A percentile compares a stretch with the other conserved stretches of the same genome.
Evolutionary conservation across 2,329 filamentous ascomycete species (phyloP).

Genomic region (Blastomyces silverae): DNA sequence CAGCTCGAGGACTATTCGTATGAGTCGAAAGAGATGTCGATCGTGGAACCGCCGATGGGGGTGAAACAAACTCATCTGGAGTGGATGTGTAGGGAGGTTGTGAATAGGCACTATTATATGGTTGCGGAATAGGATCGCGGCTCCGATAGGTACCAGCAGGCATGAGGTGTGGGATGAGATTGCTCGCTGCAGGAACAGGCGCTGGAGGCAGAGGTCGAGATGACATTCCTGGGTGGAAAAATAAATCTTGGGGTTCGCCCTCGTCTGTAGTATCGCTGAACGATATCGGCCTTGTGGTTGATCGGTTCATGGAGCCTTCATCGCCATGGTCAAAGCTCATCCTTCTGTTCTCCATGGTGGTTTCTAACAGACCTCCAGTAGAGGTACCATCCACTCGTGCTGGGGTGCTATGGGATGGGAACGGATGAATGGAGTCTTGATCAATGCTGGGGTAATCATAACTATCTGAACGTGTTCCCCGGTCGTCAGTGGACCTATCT

Average conservation of each 20-base stretch:
- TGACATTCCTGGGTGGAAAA: constrained; percentile 79
- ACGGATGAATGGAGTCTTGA: constrained; percentile 52
- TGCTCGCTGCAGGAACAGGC: constrained; percentile 50
- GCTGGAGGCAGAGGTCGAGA: constrained; percentile 57
- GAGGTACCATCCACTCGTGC: constrained; percentile 79
- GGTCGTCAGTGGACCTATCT: constrained; percentile 20
- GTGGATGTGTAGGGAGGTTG: constrained; percentile 34
- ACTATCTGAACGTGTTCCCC: constrained; percentile 26
- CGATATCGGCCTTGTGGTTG: constrained; percentile 42
- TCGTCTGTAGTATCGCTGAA: constrained; percentile 59
- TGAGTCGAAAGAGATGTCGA: constrained; percentile 80
- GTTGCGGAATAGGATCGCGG: constrained; percentile 40
- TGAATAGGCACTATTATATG: constrained; percentile 33
- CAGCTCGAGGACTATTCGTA: constrained; percentile 68
- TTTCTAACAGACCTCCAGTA: constrained; percentile 80
- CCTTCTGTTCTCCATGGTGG: constrained; percentile 56
- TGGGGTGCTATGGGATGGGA: constrained; percentile 49
- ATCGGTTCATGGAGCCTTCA: constrained; percentile 57
- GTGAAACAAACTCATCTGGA: constrained; percentile 48
- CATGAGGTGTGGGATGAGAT: constrained; percentile 43
- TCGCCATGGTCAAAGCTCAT: constrained; percentile 92
- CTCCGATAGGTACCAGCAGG: constrained; percentile 55
- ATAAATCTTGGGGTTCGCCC: constrained; percentile 79
- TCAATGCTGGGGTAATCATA: constrained; percentile 38
- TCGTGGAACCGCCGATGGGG: constrained; percentile 51